phyloP scores from a whole-genome alignment of 768 basidiomycete genomes.

The Wakefieldia striispora region DNA sequence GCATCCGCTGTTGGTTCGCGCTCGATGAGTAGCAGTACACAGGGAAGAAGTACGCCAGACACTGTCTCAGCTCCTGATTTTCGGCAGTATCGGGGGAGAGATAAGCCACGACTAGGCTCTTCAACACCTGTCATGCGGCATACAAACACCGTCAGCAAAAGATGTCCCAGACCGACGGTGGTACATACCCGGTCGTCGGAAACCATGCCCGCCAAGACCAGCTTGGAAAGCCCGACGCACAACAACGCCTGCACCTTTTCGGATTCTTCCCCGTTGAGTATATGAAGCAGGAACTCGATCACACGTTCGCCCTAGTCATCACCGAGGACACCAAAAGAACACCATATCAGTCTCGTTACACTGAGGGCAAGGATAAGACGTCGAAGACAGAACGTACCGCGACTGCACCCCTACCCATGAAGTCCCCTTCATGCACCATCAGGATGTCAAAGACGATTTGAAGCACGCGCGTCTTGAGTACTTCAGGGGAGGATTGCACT shows the following conservation, averaged over 20 bases:
- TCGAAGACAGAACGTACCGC: conserved; percentile 25
- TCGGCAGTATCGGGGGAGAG: conserved; percentile 76
- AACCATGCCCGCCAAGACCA: conserved; percentile 76
- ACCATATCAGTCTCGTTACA: not conserved
- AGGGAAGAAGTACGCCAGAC: conserved; percentile 82
- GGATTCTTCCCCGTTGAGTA: conserved; percentile 53
- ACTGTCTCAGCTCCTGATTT: conserved; percentile 85
- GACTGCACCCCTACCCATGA: conserved; percentile 47
- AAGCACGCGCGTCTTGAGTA: conserved; percentile 67
- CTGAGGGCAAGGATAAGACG: not conserved
- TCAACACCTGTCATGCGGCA: conserved; percentile 37
- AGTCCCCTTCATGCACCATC: conserved; percentile 74
- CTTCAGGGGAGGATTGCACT: conserved; percentile 59
- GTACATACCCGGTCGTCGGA: conserved; percentile 62
- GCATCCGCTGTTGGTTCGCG: conserved; percentile 71
- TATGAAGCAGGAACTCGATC: conserved; percentile 62
- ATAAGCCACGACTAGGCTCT: conserved; percentile 56
- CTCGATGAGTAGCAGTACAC: conserved; percentile 82
- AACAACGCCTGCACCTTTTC: conserved; percentile 68
- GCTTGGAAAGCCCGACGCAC: conserved; percentile 81
- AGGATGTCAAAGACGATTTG: conserved; percentile 83
- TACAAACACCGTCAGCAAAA: not conserved
- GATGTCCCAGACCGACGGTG: not conserved
- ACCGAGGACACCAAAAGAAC: not conserved
- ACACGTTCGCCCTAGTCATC: conserved; percentile 49